A percentile compares a stretch with the other conserved stretches of the same genome.
These are phyloP conservation scores for Trifolium subterraneum DNA, from an alignment of 306 rosid species.

Conservation along the genomic window DNA sequence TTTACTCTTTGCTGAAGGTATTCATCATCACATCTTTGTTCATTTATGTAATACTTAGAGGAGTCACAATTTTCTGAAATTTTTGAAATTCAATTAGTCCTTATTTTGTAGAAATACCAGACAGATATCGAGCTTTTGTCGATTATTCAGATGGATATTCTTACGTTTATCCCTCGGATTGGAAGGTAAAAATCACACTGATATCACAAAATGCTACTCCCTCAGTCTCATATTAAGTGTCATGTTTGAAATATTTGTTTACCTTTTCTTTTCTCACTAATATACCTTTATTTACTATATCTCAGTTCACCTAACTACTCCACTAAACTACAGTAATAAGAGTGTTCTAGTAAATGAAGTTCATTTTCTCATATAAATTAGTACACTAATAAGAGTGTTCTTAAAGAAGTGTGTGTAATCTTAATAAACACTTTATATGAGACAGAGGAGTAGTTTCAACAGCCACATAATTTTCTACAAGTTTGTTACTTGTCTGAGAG, in stretches of 20 bases:
- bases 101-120: constrained; percentile 62
- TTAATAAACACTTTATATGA: background rate
- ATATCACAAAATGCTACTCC: background rate
- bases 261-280: background rate
- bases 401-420: background rate
- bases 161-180: constrained; percentile 82
- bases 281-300: no score
- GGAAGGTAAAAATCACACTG: constrained; percentile 70
- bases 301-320: no score
- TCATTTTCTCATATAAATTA: background rate
- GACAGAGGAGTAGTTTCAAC: background rate
- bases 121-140: constrained; percentile 73
- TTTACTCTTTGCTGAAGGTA: constrained; percentile 83
- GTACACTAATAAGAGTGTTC: background rate
- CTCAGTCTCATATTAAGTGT: background rate
- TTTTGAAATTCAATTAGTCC: constrained; percentile 6
- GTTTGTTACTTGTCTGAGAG: constrained; percentile 11
- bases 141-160: constrained; percentile 87
- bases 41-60: background rate
- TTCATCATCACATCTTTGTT: constrained; percentile 21
- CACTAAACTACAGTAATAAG: background rate
- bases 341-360: background rate
- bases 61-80: background rate
- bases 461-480: background rate
- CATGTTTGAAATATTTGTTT: background rate